These are phyloP conservation scores for Speleostelium caveatum DNA, from an alignment of 78 protist species.

Conservation along the genomic window DNA sequence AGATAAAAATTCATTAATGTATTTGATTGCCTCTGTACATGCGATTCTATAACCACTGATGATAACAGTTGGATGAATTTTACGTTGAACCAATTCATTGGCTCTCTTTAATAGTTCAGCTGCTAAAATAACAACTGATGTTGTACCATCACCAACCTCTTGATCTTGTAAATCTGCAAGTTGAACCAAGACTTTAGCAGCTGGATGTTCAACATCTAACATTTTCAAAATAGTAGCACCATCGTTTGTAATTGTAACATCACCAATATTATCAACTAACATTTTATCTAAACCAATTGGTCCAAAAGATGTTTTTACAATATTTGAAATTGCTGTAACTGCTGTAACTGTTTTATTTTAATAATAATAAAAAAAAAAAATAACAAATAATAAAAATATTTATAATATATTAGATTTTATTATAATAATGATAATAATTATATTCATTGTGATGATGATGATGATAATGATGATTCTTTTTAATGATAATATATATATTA, in stretches of 20 bases:
- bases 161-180: slow-evolving; percentile 96
- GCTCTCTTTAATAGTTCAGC: slow-evolving; percentile 98
- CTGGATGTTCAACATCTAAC: slow-evolving; percentile 98
- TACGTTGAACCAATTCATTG: slow-evolving; percentile 92
- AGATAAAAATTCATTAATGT: slow-evolving; percentile 84
- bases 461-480: neutral
- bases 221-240: slow-evolving; percentile 97
- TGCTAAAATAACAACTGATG: slow-evolving; percentile 99
- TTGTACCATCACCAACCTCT: slow-evolving; percentile 98
- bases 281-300: slow-evolving; percentile 99
- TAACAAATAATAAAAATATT: neutral
- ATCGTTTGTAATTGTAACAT: slow-evolving; percentile 96
- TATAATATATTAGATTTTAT: neutral
- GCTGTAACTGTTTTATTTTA: slow-evolving; percentile 89
- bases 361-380: neutral
- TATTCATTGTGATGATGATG: neutral
- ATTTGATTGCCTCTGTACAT: slow-evolving; percentile 92
- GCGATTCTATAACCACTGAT: slow-evolving; percentile 98
- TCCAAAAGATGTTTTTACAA: slow-evolving; percentile 98
- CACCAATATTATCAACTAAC: slow-evolving; percentile 99
- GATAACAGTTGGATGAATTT: slow-evolving; percentile 99
- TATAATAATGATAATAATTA: neutral
- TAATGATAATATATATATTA: neutral
- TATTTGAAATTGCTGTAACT: slow-evolving; percentile 95
- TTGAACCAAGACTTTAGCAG: slow-evolving; percentile 96